Evolutionary conservation across 2,329 filamentous ascomycete genomes (phyloP).

Genomic region (Phialophora expanda): DNA sequence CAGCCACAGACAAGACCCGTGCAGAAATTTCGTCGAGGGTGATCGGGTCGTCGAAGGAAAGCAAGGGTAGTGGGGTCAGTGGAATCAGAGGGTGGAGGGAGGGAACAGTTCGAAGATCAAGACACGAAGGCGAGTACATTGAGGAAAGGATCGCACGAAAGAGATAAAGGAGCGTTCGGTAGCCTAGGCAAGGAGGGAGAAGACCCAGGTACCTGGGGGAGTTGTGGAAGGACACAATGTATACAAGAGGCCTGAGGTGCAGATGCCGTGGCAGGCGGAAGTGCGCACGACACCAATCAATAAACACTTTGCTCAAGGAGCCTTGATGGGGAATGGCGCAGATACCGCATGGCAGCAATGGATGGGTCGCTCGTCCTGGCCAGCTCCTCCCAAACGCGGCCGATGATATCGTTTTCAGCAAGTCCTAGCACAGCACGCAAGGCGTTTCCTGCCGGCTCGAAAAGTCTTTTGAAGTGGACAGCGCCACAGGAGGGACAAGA

Average conservation of each 20-base stretch:
- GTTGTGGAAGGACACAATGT: constrained; percentile 27
- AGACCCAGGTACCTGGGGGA: constrained; percentile 30
- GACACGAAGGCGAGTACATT: constrained; percentile 27
- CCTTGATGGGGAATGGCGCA: constrained; percentile 32
- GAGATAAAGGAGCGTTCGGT: constrained; percentile 34
- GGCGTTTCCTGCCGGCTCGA: constrained; percentile 25
- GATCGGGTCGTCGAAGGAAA: constrained; percentile 25
- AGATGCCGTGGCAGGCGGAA: constrained; percentile 36
- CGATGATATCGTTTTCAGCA: constrained; percentile 28
- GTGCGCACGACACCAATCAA: constrained; percentile 28
- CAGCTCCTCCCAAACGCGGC: constrained; percentile 31
- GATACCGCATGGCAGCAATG: constrained; percentile 26
- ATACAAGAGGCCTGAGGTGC: constrained; percentile 35
- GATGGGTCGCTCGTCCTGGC: constrained; percentile 26
- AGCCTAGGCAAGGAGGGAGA: constrained; percentile 29
- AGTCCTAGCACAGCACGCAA: constrained; percentile 27
- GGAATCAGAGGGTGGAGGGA: constrained; percentile 24
- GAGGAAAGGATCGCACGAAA: constrained; percentile 30
- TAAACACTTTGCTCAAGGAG: constrained; percentile 29
- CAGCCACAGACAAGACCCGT: constrained; percentile 14
- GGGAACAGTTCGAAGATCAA: constrained; percentile 22
- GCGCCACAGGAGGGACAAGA: constrained; percentile 36
- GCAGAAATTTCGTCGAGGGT: constrained; percentile 17
- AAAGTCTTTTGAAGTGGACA: constrained; percentile 31
- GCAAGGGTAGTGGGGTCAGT: constrained; percentile 23